phyloP scores from a whole-genome alignment of 2,329 filamentous ascomycete genomes.

The Colletotrichum chlorophyti region DNA sequence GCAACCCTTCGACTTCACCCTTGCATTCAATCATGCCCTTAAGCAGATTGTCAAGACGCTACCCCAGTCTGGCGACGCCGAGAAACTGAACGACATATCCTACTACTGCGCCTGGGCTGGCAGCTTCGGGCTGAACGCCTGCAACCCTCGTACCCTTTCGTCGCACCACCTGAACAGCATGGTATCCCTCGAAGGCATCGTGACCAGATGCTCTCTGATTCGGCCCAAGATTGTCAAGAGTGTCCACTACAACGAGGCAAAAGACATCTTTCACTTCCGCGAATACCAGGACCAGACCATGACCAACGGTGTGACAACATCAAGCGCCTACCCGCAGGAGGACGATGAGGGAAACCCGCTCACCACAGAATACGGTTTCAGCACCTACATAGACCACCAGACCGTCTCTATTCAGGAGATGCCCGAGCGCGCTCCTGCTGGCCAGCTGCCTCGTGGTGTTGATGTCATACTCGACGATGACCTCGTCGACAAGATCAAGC shows the following conservation, averaged over 20 bases:
- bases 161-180: constrained; percentile 93
- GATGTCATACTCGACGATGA: constrained; percentile 98
- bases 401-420: constrained; percentile 99
- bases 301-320: constrained; percentile 87
- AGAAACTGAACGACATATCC: constrained; percentile 78
- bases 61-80: constrained; percentile 75
- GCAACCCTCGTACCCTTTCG: constrained; percentile 91
- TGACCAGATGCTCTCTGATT: constrained; percentile 94
- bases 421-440: constrained; percentile 94
- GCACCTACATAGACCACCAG: constrained; percentile 94
- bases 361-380: constrained; percentile 94
- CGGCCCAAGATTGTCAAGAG: constrained; percentile 98
- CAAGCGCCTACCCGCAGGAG: constrained; percentile 92
- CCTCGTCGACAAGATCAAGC: constrained; percentile 92
- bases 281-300: constrained; percentile 98
- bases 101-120: constrained; percentile 99
- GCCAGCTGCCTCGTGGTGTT: constrained; percentile 92
- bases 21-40: constrained; percentile 89
- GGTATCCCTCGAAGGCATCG: constrained; percentile 97
- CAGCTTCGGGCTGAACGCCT: constrained; percentile 92
- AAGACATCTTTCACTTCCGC: constrained; percentile 84
- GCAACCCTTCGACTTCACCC: constrained; percentile 84
- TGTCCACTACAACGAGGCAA: constrained; percentile 92
- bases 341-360: constrained; percentile 93
- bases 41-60: constrained; percentile 87